A percentile compares a stretch with the other conserved stretches of the same genome.
These are phyloP conservation scores for Ceriops decandra DNA, from an alignment of 345 rosid genomes.

Conservation along the genomic window DNA sequence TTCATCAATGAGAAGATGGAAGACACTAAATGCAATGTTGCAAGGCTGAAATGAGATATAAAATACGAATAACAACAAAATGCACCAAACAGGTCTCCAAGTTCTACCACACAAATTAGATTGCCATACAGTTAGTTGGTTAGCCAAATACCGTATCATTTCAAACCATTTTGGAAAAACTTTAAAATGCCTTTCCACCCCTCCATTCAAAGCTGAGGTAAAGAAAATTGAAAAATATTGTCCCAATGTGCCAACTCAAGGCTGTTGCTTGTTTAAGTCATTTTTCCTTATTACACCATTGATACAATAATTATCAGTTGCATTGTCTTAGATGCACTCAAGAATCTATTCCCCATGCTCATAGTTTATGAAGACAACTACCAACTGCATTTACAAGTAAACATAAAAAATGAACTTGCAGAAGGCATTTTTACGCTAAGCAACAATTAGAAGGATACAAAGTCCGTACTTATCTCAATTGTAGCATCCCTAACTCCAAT, in stretches of 20 bases:
- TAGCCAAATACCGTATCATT: neutral
- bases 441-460: neutral
- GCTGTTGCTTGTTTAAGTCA: too few species aligned
- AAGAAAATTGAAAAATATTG: neutral
- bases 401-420: neutral
- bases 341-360: neutral
- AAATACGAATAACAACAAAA: too few species aligned
- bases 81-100: neutral
- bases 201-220: neutral
- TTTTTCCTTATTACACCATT: neutral
- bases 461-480: conserved; percentile 47
- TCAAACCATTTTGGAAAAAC: neutral
- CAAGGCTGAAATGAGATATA: too few species aligned
- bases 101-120: neutral
- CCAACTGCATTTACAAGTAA: neutral
- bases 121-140: too few species aligned
- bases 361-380: neutral
- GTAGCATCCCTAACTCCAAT: conserved; percentile 46
- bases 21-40: too few species aligned
- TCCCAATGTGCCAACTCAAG: too few species aligned
- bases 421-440: neutral
- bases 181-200: neutral
- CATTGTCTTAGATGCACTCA: neutral
- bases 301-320: neutral
- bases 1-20: too few species aligned